Percentiles rank a stretch among this genome's conserved stretches.
Evolutionary conservation across 129 eudicot species (phyloP).

Genomic region (Ambrosia artemisiifolia): DNA sequence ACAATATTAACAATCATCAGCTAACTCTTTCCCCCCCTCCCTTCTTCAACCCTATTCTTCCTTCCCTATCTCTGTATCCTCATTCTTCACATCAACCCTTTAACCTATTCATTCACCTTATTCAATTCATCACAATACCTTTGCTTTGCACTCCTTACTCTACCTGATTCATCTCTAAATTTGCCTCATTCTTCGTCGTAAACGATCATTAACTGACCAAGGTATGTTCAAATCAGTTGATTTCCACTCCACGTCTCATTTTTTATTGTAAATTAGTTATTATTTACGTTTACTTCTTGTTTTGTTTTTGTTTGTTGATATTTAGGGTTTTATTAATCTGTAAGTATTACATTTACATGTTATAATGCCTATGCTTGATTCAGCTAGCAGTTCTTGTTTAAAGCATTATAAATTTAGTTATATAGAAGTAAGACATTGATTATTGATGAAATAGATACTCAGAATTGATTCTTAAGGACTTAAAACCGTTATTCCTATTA

Average conservation of each 20-base stretch:
- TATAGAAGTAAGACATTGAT: not conserved
- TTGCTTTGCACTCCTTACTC: not conserved
- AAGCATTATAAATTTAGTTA: not conserved
- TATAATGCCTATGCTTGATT: slow-evolving; percentile 1
- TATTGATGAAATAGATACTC: no score
- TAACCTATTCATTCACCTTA: not conserved
- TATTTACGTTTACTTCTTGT: not conserved
- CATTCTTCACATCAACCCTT: not conserved
- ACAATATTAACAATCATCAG: not conserved
- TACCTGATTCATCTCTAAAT: not conserved
- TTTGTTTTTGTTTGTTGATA: not conserved
- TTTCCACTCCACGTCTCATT: not conserved
- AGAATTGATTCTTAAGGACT: no score
- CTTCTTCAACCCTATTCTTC: not conserved
- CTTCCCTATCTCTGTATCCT: not conserved
- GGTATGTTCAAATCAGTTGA: not conserved
- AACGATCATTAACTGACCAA: not conserved
- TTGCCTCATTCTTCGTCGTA: not conserved
- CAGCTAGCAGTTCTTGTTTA: not conserved
- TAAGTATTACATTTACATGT: not conserved
- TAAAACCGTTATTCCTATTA: no score
- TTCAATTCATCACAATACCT: not conserved
- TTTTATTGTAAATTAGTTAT: not conserved
- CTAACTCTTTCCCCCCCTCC: not conserved
- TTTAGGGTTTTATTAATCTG: not conserved